Percentiles rank a stretch among this genome's conserved stretches.
Conservation (phyloP, 805 yeast genomes). For the Hanseniaspora occidentalis region DNA sequence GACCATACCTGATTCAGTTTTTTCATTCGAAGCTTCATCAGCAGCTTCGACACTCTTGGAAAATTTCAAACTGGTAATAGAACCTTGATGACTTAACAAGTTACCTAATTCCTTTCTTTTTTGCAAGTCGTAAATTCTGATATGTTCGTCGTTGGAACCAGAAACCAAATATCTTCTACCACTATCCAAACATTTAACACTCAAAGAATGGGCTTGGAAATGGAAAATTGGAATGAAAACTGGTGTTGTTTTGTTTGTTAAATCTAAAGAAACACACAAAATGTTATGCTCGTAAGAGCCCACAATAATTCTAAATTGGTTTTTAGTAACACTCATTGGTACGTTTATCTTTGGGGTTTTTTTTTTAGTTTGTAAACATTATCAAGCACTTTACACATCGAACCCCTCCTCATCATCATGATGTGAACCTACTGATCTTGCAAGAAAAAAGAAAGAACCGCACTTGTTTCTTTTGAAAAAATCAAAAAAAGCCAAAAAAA, state of each 20-base stretch:
- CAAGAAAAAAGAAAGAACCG: slow-evolving; percentile 1
- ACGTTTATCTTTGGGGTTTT: not conserved
- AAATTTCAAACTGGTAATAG: slow-evolving; percentile 67
- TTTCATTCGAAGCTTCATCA: slow-evolving; percentile 10
- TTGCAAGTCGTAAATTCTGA: slow-evolving; percentile 85
- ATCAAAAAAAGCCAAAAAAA: not conserved
- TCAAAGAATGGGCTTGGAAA: slow-evolving; percentile 85
- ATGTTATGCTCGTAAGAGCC: slow-evolving; percentile 95
- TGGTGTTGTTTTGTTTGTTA: slow-evolving; percentile 35
- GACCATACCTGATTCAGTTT: slow-evolving; percentile 24
- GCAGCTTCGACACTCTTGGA: slow-evolving; percentile 40
- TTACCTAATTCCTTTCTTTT: slow-evolving; percentile 91
- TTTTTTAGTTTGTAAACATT: not conserved
- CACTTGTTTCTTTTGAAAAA: not conserved
- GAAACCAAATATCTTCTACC: slow-evolving; percentile 80
- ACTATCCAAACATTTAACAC: slow-evolving; percentile 74
- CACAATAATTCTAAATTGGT: slow-evolving; percentile 66
- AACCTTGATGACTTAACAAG: slow-evolving; percentile 77
- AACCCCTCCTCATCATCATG: not conserved
- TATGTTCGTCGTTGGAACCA: slow-evolving; percentile 93
- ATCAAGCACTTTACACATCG: not conserved
- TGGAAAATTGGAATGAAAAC: slow-evolving; percentile 90
- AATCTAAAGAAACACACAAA: slow-evolving; percentile 65
- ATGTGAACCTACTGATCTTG: too few species aligned
- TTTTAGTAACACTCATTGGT: slow-evolving; percentile 4